Evolutionary conservation across 805 yeast genomes (phyloP), one percentile per base, ranked within the genome.

Genomic region (Tetrapisispora fleetii): DNA sequence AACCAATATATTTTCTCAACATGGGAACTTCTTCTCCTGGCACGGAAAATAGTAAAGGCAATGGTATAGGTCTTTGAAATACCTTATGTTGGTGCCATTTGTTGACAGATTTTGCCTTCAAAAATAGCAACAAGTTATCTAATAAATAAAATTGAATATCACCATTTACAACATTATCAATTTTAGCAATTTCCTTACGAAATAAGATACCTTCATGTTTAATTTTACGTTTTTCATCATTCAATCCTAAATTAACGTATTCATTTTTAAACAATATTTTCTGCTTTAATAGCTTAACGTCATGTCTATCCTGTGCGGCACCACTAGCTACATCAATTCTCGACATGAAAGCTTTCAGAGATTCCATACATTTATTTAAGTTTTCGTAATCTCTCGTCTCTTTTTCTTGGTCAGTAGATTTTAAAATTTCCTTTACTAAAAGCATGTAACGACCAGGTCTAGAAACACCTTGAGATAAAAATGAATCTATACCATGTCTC

Each of bases 381-480:
- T 81, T 64, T 37, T 70, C 69, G 27, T 64, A 49, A 50, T 72
- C 76, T 49, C 65, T 57, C 39, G 57, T 78, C 47, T 76, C 78
- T 58, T 75, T 77, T 55, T 90, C 96, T 1, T 86, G 81, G 24
- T 80, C 85, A n/a, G 83, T 78, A 0, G 98, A 89, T 63, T 93
- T 91, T 54, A 87, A 72, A 35, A 93, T 85, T 43, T 91, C 93
- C 49, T 79, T 82, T 21, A 91, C 73, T 49, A 93, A 73, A 45
- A 93, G 70, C 54, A 95, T 96, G 67, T 93, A 93, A 55, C 98
- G 75, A 10, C 97, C 98, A 32, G 96, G 89, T 63, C 99, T 78
- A 16, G 96, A 89, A 2, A 95, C 90, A 46, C 98, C 97, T 60
- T 91, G 95, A 7, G 96, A 87, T 54, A 93, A 74, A 60, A 89